Percentiles rank a stretch among this genome's conserved stretches.
phyloP scores from a whole-genome alignment of 1,139 yeast species.

The Pichia sp. region DNA sequence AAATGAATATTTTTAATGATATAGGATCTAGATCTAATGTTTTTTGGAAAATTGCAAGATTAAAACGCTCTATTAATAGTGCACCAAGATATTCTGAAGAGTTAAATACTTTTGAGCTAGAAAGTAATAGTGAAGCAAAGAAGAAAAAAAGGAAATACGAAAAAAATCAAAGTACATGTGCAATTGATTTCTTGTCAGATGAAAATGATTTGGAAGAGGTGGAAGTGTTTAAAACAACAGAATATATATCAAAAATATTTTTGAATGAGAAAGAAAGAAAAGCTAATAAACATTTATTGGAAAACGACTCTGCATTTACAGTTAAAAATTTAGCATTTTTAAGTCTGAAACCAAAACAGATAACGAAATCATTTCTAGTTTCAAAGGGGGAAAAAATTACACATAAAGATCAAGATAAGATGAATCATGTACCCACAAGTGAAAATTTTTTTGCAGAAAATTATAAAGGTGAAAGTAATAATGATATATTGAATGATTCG shows the following conservation, averaged over 20 bases:
- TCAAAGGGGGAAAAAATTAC: constrained; percentile 25
- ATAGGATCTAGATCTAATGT: constrained; percentile 67
- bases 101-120: background rate
- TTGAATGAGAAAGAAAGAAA: constrained; percentile 28
- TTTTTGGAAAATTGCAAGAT: constrained; percentile 70
- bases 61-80: constrained; percentile 8
- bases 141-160: background rate
- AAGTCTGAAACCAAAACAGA: constrained; percentile 35
- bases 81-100: background rate
- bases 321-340: constrained; percentile 43
- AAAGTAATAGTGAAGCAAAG: background rate
- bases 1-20: constrained; percentile 37
- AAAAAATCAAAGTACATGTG: constrained; percentile 15
- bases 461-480: constrained; percentile 26
- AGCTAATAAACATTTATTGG: constrained; percentile 32
- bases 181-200: constrained; percentile 33
- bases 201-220: constrained; percentile 34
- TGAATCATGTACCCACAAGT: constrained; percentile 35
- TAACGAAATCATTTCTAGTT: constrained; percentile 24
- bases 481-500: constrained; percentile 16
- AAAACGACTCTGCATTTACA: constrained; percentile 46
- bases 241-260: constrained; percentile 25
- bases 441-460: constrained; percentile 48
- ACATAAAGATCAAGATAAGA: constrained; percentile 23
- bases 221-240: constrained; percentile 33